Evolutionary conservation across 768 basidiomycete species (phyloP).

Genomic region (Gymnopilus dilepis): DNA sequence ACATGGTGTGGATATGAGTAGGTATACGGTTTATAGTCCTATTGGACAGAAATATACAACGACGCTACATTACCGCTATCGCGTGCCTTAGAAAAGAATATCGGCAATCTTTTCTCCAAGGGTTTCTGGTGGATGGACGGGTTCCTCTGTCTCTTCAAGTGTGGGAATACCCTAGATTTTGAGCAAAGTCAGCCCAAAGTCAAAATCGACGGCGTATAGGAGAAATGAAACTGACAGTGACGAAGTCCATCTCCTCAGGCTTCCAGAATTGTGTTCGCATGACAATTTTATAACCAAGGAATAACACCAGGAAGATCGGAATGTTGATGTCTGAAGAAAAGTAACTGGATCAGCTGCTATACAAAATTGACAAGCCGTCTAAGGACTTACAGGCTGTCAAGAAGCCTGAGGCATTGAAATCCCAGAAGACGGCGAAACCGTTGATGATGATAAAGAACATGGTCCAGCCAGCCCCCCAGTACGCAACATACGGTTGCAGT

Average conservation of each 20-base stretch:
- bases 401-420: conserved; percentile 59
- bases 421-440: conserved; percentile 65
- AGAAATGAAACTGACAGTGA: conserved; percentile 50
- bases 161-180: conserved; percentile 63
- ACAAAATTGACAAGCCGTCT: neutral
- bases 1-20: neutral
- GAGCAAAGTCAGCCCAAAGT: neutral
- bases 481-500: conserved; percentile 70
- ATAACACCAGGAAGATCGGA: conserved; percentile 49
- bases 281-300: conserved; percentile 47
- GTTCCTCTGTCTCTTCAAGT: conserved; percentile 68
- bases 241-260: conserved; percentile 71
- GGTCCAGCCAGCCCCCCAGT: conserved; percentile 75
- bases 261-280: conserved; percentile 56
- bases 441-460: conserved; percentile 60
- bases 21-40: neutral
- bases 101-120: conserved; percentile 54
- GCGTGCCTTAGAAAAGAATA: conserved; percentile 53
- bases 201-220: neutral
- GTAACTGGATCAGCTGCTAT: neutral
- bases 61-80: neutral
- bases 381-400: conserved; percentile 44
- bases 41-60: neutral
- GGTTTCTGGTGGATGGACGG: conserved; percentile 54
- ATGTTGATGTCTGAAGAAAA: conserved; percentile 46